A percentile compares a stretch with the other conserved stretches of the same genome.
Evolutionary conservation across 306 rosid species (phyloP).

Genomic region (Cyclanthera cordifolia): DNA sequence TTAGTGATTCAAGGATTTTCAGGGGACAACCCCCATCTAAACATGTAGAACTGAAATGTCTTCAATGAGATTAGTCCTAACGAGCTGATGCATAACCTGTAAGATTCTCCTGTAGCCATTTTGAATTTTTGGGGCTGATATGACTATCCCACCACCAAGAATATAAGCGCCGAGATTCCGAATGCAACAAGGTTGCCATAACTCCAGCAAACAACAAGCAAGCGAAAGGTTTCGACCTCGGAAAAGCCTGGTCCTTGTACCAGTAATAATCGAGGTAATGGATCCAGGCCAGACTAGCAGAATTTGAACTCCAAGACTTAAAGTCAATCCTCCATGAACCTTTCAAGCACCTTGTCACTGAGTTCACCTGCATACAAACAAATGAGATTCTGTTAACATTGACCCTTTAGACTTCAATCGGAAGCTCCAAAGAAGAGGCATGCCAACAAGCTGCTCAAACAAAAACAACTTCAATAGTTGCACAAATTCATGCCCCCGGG

Average conservation of each 20-base stretch:
- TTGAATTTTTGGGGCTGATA: slow-evolving; percentile 84
- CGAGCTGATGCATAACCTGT: slow-evolving; percentile 38
- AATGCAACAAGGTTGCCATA: slow-evolving; percentile 67
- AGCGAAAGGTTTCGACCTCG: slow-evolving; percentile 46
- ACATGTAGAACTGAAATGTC: not conserved
- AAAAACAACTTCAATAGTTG: not conserved
- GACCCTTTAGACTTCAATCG: not conserved
- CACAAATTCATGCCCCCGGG: no score
- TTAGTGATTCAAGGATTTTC: not conserved
- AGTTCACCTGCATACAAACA: slow-evolving; percentile 25
- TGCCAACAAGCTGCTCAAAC: slow-evolving; percentile 4
- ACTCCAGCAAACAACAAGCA: slow-evolving; percentile 50
- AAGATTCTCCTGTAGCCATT: slow-evolving; percentile 99
- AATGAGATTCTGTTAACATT: not conserved
- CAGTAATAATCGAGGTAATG: slow-evolving; percentile 26
- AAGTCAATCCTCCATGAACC: slow-evolving; percentile 14
- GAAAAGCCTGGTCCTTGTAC: slow-evolving; percentile 30
- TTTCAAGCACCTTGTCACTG: slow-evolving; percentile 14
- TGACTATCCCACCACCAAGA: slow-evolving; percentile 99
- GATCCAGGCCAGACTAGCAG: slow-evolving; percentile 61
- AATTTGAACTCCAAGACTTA: slow-evolving; percentile 17
- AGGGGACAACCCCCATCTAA: not conserved
- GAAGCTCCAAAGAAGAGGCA: not conserved
- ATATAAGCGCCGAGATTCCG: slow-evolving; percentile 82
- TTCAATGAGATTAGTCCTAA: not conserved